These are phyloP conservation scores for Discostella pseudostelligera DNA, from an alignment of 108 stramenopile genomes.

Conservation along the genomic window DNA sequence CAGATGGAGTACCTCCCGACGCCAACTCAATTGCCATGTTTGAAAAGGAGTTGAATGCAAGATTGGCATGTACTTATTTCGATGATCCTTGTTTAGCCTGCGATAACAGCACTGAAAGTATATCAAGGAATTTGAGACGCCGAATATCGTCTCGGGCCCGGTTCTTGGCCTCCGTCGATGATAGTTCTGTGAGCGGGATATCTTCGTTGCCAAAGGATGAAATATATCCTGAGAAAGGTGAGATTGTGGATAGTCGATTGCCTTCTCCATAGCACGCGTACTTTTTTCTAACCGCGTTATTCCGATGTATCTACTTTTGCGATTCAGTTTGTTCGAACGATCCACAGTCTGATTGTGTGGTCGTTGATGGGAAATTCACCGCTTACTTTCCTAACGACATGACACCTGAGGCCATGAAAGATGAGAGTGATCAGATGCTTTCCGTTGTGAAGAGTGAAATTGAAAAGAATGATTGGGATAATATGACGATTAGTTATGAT, in stretches of 20 bases:
- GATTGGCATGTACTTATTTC: conserved; percentile 35
- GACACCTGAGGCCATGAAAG: conserved; percentile 5
- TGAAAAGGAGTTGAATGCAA: conserved; percentile 34
- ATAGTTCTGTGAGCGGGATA: conserved; percentile 31
- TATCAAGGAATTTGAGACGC: conserved; percentile 8
- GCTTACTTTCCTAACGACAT: conserved; percentile 27
- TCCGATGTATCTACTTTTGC: not conserved
- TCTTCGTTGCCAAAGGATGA: conserved; percentile 36
- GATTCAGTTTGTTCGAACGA: conserved; percentile 1
- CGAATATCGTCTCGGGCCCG: conserved; percentile 6
- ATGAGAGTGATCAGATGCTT: conserved; percentile 29
- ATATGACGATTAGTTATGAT: conserved; percentile 23
- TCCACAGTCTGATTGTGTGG: conserved; percentile 10
- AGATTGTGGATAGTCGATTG: conserved; percentile 5
- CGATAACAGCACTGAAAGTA: not conserved
- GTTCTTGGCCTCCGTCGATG: conserved; percentile 16
- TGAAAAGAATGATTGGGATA: conserved; percentile 23
- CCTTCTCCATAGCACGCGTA: not conserved
- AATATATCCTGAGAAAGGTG: conserved; percentile 14
- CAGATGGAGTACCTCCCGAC: conserved; percentile 4
- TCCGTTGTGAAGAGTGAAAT: conserved; percentile 24
- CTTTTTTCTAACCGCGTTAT: not conserved
- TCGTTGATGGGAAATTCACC: conserved; percentile 39
- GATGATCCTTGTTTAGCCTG: conserved; percentile 35
- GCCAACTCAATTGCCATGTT: conserved; percentile 19